phyloP scores from a whole-genome alignment of 257 asterid genomes.

The Thymus quinquecostatus region DNA sequence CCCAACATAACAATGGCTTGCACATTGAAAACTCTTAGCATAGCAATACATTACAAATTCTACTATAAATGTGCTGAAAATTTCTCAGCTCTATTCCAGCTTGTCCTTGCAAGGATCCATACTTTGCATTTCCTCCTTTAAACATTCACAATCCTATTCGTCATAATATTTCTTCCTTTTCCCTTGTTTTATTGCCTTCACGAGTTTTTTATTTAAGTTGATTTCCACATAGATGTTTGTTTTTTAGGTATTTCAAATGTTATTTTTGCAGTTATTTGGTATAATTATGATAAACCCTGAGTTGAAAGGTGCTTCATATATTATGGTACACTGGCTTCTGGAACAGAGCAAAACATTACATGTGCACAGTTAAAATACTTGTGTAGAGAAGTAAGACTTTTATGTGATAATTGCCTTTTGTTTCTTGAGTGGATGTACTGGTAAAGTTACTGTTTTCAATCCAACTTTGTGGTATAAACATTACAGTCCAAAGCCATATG shows the following conservation, averaged over 20 bases:
- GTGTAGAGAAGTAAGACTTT: background rate
- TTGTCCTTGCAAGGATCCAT: background rate
- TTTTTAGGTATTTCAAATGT: no score
- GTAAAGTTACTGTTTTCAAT: conserved; percentile 4
- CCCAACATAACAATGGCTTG: background rate
- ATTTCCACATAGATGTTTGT: no score
- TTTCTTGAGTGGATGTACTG: conserved; percentile 25
- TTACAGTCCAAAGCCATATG: background rate
- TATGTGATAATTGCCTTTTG: conserved; percentile 1
- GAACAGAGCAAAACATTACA: background rate
- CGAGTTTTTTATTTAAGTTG: no score
- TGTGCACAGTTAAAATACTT: background rate
- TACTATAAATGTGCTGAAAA: background rate
- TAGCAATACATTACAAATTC: background rate
- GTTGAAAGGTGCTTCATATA: background rate
- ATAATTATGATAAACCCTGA: background rate
- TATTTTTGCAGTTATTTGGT: no score
- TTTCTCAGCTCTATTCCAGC: background rate
- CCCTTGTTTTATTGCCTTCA: no score
- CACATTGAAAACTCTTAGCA: background rate
- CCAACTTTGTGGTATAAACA: background rate
- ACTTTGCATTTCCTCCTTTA: background rate
- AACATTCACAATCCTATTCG: no score
- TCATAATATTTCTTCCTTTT: no score
- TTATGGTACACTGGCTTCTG: background rate